Evolutionary conservation across 139 green algal species (phyloP).

Genomic region (Chlamydomonas applanata): DNA sequence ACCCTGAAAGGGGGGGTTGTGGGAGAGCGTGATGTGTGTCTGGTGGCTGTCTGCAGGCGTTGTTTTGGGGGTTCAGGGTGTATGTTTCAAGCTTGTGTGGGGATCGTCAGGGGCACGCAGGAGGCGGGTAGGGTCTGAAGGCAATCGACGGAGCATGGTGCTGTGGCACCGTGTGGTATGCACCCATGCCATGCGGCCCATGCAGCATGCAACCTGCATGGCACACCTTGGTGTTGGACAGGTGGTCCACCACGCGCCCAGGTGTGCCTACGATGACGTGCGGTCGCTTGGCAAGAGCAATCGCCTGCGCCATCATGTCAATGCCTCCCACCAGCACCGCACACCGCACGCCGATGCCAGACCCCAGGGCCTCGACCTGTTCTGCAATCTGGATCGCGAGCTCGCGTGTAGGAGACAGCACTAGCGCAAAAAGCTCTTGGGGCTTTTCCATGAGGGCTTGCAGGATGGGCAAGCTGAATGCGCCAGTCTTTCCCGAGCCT

Average conservation of each 20-base stretch:
- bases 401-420: constrained; percentile 94
- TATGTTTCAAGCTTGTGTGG: too few relatives aligned
- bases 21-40: too few relatives aligned
- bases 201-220: neutral
- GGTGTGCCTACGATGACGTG: constrained; percentile 96
- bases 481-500: constrained; percentile 95
- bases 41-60: too few relatives aligned
- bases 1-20: constrained; percentile 60
- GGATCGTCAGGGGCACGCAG: neutral
- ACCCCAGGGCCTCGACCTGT: constrained; percentile 95
- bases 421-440: constrained; percentile 85
- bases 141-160: too few relatives aligned
- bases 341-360: constrained; percentile 82
- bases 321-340: constrained; percentile 95
- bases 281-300: constrained; percentile 87
- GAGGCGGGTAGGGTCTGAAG: neutral
- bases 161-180: too few relatives aligned
- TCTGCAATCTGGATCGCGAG: constrained; percentile 98
- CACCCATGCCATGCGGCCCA: too few relatives aligned
- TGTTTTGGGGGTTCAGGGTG: too few relatives aligned
- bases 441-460: constrained; percentile 90
- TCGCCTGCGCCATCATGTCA: constrained; percentile 97
- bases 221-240: constrained; percentile 96
- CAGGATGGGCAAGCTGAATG: constrained; percentile 95
- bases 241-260: constrained; percentile 95